These are phyloP conservation scores for Trypanosomatidae sp. DNA, from an alignment of 208 protist species.

Conservation along the genomic window DNA sequence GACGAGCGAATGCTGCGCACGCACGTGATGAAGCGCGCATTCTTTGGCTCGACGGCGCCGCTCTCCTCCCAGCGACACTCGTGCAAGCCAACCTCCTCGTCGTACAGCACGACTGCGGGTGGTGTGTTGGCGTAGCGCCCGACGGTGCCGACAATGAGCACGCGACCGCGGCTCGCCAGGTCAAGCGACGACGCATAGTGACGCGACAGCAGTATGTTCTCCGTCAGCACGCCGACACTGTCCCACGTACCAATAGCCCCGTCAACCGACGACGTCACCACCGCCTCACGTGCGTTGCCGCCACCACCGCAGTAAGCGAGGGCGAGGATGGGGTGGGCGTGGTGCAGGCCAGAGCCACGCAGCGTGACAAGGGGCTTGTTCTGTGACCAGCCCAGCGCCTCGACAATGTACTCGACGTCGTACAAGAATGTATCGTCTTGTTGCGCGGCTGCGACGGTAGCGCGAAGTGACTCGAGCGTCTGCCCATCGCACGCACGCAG, in stretches of 20 bases:
- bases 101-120: constrained; percentile 72
- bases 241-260: constrained; percentile 80
- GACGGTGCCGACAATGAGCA: constrained; percentile 63
- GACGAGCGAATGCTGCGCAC: constrained; percentile 35
- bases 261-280: constrained; percentile 76
- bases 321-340: constrained; percentile 50
- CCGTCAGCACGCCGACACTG: constrained; percentile 32
- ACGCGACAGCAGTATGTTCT: constrained; percentile 60
- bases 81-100: constrained; percentile 24
- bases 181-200: constrained; percentile 82
- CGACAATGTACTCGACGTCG: constrained; percentile 83
- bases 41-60: constrained; percentile 48
- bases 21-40: constrained; percentile 58
- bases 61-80: constrained; percentile 63
- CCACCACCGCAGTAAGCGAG: constrained; percentile 45
- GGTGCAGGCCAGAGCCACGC: constrained; percentile 28
- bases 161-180: constrained; percentile 50
- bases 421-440: constrained; percentile 72
- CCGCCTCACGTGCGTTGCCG: constrained; percentile 31
- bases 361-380: constrained; percentile 45
- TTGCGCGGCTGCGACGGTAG: constrained; percentile 36
- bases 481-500: constrained; percentile 35
- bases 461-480: constrained; percentile 28
- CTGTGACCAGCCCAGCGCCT: constrained; percentile 63
- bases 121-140: constrained; percentile 21